Percentiles rank a stretch among this genome's conserved stretches.
Conservation (phyloP, 1,284 basidiomycete species). For the Crocinoboletus sp. region DNA sequence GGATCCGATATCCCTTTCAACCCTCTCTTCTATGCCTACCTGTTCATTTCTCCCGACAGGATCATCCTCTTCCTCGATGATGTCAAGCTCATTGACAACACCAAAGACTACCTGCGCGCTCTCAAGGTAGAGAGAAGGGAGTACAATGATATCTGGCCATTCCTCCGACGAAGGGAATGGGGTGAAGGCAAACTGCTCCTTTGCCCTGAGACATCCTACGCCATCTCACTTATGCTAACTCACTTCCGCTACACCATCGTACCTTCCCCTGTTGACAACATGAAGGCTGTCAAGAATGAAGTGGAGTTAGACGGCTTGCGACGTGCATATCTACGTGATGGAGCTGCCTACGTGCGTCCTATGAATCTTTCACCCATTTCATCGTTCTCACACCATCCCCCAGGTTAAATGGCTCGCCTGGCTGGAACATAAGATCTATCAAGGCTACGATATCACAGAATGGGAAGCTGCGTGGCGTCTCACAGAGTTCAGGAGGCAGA, state of each 20-base stretch:
- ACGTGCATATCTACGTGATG: constrained; percentile 87
- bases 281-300: constrained; percentile 88
- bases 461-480: constrained; percentile 87
- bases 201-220: constrained; percentile 67
- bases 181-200: constrained; percentile 73
- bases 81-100: constrained; percentile 52
- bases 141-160: constrained; percentile 83
- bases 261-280: constrained; percentile 66
- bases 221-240: constrained; percentile 76
- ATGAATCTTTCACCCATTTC: constrained; percentile 5
- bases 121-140: constrained; percentile 57
- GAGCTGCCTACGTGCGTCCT: constrained; percentile 77
- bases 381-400: constrained; percentile 14
- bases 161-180: constrained; percentile 68
- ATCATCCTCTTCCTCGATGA: constrained; percentile 69
- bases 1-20: constrained; percentile 86
- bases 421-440: constrained; percentile 78
- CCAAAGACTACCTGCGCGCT: constrained; percentile 53
- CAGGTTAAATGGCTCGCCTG: constrained; percentile 82
- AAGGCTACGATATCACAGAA: constrained; percentile 83
- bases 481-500: constrained; percentile 72
- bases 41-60: constrained; percentile 62
- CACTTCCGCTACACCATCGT: constrained; percentile 69
- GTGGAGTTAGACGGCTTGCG: constrained; percentile 81
- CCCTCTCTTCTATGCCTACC: constrained; percentile 83